phyloP scores from a whole-genome alignment of 148 eudicot species.

The Persicaria maculosa region DNA sequence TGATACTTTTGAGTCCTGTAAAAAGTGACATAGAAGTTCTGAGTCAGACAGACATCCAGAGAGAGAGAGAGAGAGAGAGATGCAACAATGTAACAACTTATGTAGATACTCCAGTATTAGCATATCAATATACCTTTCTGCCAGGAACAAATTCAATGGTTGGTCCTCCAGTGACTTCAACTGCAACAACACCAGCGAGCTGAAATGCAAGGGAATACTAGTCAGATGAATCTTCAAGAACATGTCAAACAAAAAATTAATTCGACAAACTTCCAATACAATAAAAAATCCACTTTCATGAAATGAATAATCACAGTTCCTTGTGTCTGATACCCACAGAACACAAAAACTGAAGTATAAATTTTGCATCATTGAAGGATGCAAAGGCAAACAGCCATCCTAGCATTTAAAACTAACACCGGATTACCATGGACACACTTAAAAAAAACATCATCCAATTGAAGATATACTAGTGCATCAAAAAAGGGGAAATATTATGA shows the following conservation, averaged over 20 bases:
- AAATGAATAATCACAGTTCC: neutral
- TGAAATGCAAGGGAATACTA: conserved; percentile 19
- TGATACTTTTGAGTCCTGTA: conserved; percentile 72
- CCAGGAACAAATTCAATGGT: conserved; percentile 16
- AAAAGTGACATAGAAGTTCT: conserved; percentile 11
- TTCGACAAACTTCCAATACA: neutral
- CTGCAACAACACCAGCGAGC: conserved; percentile 13
- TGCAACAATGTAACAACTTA: too few species aligned
- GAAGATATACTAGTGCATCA: neutral
- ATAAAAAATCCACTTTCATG: neutral
- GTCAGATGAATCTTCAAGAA: neutral
- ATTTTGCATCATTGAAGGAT: neutral
- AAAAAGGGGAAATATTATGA: neutral
- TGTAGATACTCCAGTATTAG: neutral
- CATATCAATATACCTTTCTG: conserved; percentile 11
- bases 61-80: neutral
- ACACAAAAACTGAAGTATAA: neutral
- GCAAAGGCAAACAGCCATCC: neutral
- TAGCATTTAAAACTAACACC: neutral
- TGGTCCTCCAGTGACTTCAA: conserved; percentile 20
- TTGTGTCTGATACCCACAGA: neutral
- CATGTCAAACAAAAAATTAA: neutral
- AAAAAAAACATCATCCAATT: neutral
- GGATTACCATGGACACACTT: neutral
- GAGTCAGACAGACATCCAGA: neutral